phyloP scores from a whole-genome alignment of 306 rosid species.

The Casuarina cunninghamiana region DNA sequence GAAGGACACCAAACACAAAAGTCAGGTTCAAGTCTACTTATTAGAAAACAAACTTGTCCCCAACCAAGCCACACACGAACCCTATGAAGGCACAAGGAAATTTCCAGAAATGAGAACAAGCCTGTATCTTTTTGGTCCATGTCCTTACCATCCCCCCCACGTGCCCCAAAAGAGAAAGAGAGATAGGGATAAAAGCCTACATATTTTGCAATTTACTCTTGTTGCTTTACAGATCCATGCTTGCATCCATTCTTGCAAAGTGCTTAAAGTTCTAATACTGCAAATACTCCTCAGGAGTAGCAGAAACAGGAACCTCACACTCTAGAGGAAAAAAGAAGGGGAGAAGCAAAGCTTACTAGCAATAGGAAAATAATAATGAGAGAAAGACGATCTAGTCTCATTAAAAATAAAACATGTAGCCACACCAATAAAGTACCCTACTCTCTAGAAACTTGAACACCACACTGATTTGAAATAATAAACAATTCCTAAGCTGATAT shows the following conservation, averaged over 20 bases:
- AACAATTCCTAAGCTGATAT: neutral
- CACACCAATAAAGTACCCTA: neutral
- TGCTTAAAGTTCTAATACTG: neutral
- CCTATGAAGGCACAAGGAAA: neutral
- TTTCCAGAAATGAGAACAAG: constrained; percentile 6
- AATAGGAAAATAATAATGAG: neutral
- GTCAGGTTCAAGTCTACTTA: neutral
- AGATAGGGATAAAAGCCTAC: neutral
- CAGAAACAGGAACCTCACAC: neutral
- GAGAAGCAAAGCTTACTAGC: neutral
- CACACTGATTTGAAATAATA: neutral
- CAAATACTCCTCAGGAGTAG: neutral
- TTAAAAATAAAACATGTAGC: neutral
- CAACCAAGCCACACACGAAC: neutral
- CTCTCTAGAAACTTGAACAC: neutral
- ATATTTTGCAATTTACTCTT: neutral
- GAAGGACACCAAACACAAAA: neutral
- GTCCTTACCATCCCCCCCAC: neutral
- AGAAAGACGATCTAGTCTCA: neutral
- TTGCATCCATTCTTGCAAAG: neutral
- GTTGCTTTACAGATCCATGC: neutral
- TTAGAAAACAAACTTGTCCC: constrained; percentile 2
- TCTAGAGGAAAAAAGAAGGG: neutral
- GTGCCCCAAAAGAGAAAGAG: too few species aligned
- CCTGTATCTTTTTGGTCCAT: neutral